Conservation (phyloP, 805 yeast genomes). For the Candida namnaoensis region DNA sequence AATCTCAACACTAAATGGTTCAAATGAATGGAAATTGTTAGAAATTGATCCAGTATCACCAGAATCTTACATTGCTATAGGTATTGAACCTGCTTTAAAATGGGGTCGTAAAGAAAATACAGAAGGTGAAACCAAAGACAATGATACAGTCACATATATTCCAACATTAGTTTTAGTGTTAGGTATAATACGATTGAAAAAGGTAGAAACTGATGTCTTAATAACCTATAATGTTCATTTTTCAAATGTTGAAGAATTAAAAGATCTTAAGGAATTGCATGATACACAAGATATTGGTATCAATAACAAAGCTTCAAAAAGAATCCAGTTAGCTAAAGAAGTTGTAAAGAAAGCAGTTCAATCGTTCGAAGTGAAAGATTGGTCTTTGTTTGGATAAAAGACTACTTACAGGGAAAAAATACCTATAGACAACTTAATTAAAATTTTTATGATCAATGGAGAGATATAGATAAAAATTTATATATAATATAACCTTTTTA, state of each 20-base stretch:
- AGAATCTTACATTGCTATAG: constrained; percentile 23
- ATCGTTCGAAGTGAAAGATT: constrained; percentile 31
- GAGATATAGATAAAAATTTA: no score
- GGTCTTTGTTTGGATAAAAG: constrained; percentile 34
- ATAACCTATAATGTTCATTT: constrained; percentile 56
- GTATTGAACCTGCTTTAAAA: constrained; percentile 36
- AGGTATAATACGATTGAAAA: constrained; percentile 45
- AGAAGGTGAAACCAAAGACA: constrained; percentile 4
- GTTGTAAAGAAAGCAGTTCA: constrained; percentile 17
- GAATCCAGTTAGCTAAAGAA: constrained; percentile 19
- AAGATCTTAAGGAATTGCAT: constrained; percentile 12
- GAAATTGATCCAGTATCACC: constrained; percentile 12
- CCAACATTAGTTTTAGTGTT: constrained; percentile 40
- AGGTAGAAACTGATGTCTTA: constrained; percentile 50
- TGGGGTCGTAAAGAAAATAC: constrained; percentile 35
- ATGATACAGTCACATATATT: constrained; percentile 3
- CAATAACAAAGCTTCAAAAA: constrained; percentile 14
- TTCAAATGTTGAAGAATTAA: constrained; percentile 17
- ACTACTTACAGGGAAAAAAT: no score
- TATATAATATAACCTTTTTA: no score
- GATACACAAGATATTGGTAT: constrained; percentile 1
- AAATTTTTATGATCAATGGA: no score
- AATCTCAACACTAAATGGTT: constrained; percentile 35
- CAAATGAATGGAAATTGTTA: constrained; percentile 22
- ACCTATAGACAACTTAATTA: no score